These are phyloP conservation scores for Physcomitrium patens DNA, from an alignment of 225 moss, liverwort and hornwort species.

Conservation along the genomic window DNA sequence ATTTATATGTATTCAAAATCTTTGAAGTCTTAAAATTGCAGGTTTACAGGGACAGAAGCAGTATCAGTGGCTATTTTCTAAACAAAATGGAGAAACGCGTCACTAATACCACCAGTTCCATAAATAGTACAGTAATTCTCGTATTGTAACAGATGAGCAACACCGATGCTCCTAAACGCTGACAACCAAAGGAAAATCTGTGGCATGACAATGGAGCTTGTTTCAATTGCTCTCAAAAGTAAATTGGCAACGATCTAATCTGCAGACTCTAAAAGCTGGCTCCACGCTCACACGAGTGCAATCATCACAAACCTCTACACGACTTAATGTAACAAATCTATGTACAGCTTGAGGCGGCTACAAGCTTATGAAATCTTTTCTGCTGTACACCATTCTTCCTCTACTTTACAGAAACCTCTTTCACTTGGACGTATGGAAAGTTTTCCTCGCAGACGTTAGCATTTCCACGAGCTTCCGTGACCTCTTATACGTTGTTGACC, in stretches of 20 bases:
- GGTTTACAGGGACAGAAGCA: no score
- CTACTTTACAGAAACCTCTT: neutral
- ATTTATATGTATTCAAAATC: no score
- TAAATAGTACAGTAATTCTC: no score
- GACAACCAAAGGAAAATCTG: neutral
- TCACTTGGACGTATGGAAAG: slow-evolving; percentile 51
- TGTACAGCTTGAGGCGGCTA: slow-evolving; percentile 29
- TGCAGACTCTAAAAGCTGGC: neutral
- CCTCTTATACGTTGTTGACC: slow-evolving; percentile 56
- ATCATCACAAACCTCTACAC: neutral
- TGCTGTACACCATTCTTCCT: slow-evolving; percentile 5
- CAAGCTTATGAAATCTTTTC: slow-evolving; percentile 5
- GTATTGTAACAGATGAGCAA: slow-evolving; percentile 1
- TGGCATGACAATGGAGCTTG: slow-evolving; percentile 21
- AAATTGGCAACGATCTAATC: neutral
- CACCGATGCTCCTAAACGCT: neutral
- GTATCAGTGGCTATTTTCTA: no score
- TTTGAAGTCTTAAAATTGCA: no score
- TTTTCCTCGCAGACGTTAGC: slow-evolving; percentile 53
- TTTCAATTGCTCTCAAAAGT: slow-evolving; percentile 7
- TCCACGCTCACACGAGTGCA: slow-evolving; percentile 6
- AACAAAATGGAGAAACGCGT: no score
- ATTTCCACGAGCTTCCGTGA: slow-evolving; percentile 79
- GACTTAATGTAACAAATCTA: slow-evolving; percentile 8
- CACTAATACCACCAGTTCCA: no score